Evolutionary conservation across 441 rosid genomes (phyloP), one percentile per base, ranked within the genome.

Genomic region (Adansonia gregorii): DNA sequence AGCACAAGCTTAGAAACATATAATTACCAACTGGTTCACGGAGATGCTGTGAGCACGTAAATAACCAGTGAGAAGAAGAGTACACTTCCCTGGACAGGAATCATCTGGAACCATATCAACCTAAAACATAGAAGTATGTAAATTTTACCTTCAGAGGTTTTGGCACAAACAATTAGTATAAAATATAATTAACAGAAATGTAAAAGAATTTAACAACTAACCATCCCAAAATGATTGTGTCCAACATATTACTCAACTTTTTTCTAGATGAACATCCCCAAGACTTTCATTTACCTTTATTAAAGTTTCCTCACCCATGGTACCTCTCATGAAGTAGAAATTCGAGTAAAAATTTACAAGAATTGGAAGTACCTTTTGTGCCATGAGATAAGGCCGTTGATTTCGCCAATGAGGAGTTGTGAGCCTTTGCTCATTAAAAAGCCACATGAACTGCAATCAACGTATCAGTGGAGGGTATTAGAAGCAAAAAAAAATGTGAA

Each of bases 21-120:
- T 49, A 75, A 67, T 83, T 88, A 94, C 99, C 98, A 96, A 90
- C 83, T 94, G 99, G 82, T 93, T 94, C 78, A 90, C 91, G n/a
- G 97, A 94, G 48, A 96, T 89, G 76, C 86, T 78, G 67, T 67
- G 91, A 77, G 95, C 94, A 78, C 89, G 91, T 65, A 88, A 77
- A 84, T 92, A 91, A 67, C 98, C 99, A 77, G 91, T 85, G 72
- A 95, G 93, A 75, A 91, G 79, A 27, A 95, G 85, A 15, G 90
- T 89, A 76, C 94, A 87, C 63, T 85, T 90, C 78, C 86, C 94
- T 6, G 87, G 81, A 85, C 83, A 85, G 61, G 80, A 75, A 75
- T 82, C 88, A 78, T 89, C 89, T 74, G 81, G 85, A 51, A 85
- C 82, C 78, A 87, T 77, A 71, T 89, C 93, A 83, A 86, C 90